Conservation (phyloP, 2,329 filamentous ascomycete species). For the Cladosporium halotolerans region DNA sequence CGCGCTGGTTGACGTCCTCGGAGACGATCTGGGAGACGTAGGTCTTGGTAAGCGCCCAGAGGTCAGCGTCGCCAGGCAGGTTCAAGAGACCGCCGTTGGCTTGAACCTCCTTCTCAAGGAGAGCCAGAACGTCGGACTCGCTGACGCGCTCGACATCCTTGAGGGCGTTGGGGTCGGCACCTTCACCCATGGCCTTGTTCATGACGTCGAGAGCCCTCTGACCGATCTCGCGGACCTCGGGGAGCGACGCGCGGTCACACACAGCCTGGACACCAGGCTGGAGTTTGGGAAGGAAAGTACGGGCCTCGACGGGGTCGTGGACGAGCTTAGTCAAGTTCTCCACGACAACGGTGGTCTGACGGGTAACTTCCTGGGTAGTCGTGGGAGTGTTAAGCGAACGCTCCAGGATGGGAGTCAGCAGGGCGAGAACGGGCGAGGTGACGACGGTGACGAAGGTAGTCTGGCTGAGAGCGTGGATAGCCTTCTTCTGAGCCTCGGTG, state of each 20-base stretch:
- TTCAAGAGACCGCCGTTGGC: constrained; percentile 57
- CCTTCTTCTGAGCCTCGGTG: constrained; percentile 80
- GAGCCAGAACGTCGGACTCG: constrained; percentile 64
- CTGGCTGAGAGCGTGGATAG: constrained; percentile 91
- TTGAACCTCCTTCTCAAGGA: constrained; percentile 71
- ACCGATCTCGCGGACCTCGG: constrained; percentile 88
- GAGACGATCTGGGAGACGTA: constrained; percentile 82
- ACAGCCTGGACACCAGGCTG: constrained; percentile 90
- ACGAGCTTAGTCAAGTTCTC: constrained; percentile 98
- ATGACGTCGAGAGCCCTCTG: constrained; percentile 78
- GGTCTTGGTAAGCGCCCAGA: constrained; percentile 60
- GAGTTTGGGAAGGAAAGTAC: constrained; percentile 90
- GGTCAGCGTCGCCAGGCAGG: constrained; percentile 53
- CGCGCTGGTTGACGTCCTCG: constrained; percentile 79
- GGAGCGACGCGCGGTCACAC: constrained; percentile 78
- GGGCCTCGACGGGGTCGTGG: constrained; percentile 88
- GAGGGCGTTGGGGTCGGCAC: constrained; percentile 38
- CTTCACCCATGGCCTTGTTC: constrained; percentile 80
- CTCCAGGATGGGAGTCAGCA: constrained; percentile 90
- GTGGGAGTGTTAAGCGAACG: constrained; percentile 85
- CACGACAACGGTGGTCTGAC: constrained; percentile 91
- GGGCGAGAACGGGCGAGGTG: constrained; percentile 87
- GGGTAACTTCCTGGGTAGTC: constrained; percentile 87
- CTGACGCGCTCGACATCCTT: constrained; percentile 58
- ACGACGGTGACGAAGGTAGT: constrained; percentile 98